These are phyloP conservation scores for Penicillium lividum DNA, from an alignment of 495 filamentous ascomycete genomes.

Conservation along the genomic window DNA sequence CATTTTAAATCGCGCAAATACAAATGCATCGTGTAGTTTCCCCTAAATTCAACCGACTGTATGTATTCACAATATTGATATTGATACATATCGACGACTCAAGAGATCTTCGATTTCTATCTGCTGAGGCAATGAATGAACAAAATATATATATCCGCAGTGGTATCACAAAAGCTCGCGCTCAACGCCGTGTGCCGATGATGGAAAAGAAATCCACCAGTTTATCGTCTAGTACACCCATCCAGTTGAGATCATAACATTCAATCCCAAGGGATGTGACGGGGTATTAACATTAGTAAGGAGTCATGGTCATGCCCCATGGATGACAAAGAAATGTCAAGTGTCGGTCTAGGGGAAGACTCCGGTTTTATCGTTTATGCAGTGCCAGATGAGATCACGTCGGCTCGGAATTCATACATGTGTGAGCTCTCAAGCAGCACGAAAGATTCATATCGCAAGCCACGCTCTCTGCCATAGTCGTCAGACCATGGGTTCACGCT, in stretches of 20 bases:
- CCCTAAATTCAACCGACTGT: background rate
- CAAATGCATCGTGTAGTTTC: background rate
- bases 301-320: background rate
- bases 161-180: conserved; percentile 14
- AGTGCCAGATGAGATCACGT: conserved; percentile 2
- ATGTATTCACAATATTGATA: too few species aligned
- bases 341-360: too few species aligned
- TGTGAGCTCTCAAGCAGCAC: conserved; percentile 34
- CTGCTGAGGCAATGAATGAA: too few species aligned
- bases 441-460: conserved; percentile 45
- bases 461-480: conserved; percentile 24
- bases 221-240: background rate
- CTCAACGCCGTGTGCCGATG: conserved; percentile 9
- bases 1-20: too few species aligned
- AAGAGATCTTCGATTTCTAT: too few species aligned
- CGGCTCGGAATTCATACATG: conserved; percentile 36
- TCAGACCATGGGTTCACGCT: conserved; percentile 27
- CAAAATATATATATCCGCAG: background rate
- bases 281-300: conserved; percentile 10
- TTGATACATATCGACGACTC: too few species aligned
- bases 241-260: background rate
- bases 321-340: background rate
- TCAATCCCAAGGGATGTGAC: background rate
- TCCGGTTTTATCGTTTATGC: conserved; percentile 1
- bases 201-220: background rate